These are phyloP conservation scores for Scleroderma bovista DNA, from an alignment of 768 basidiomycete genomes.

Conservation along the genomic window DNA sequence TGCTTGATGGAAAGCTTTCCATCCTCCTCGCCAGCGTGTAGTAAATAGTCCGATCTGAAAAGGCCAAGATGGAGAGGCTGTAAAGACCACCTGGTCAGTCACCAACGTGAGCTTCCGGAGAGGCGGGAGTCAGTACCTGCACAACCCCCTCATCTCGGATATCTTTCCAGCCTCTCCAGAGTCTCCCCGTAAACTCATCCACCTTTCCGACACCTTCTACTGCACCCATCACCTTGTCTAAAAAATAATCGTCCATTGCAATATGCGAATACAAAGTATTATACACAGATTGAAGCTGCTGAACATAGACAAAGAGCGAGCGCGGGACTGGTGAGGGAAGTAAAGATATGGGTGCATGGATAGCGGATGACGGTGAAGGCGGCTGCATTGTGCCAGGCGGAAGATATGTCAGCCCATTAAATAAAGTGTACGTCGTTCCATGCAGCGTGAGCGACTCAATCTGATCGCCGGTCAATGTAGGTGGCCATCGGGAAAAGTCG, in stretches of 20 bases:
- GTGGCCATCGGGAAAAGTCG: constrained; percentile 69
- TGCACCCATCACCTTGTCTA: constrained; percentile 82
- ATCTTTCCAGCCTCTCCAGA: constrained; percentile 85
- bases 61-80: constrained; percentile 85
- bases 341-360: constrained; percentile 87
- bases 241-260: constrained; percentile 70
- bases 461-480: constrained; percentile 52
- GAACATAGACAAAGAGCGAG: constrained; percentile 57
- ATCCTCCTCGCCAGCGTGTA: constrained; percentile 50
- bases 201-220: constrained; percentile 71
- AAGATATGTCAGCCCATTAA: constrained; percentile 78
- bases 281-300: constrained; percentile 67
- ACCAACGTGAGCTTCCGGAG: neutral
- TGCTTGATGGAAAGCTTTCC: constrained; percentile 60
- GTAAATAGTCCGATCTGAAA: constrained; percentile 91
- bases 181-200: constrained; percentile 78
- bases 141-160: constrained; percentile 58
- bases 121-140: constrained; percentile 38
- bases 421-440: constrained; percentile 79
- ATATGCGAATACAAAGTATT: constrained; percentile 83
- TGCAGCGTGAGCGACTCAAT: constrained; percentile 54
- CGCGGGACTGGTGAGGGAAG: constrained; percentile 86
- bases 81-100: constrained; percentile 2
- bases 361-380: constrained; percentile 60
- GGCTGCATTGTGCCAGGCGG: constrained; percentile 45